These are phyloP conservation scores for Spiraea crenata DNA, from an alignment of 331 rosid genomes.

Conservation along the genomic window DNA sequence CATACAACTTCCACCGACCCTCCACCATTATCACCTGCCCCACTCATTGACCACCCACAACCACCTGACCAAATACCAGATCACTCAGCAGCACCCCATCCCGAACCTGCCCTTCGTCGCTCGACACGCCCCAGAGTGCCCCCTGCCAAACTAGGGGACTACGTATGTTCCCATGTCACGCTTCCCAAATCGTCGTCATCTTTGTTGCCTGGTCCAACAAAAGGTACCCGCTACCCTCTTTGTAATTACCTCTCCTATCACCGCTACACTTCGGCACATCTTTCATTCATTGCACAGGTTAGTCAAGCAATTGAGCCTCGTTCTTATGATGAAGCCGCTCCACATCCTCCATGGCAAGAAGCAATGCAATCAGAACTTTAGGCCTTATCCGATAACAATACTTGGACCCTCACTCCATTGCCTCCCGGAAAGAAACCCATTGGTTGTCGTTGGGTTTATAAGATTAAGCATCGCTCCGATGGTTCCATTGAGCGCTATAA, in stretches of 20 bases:
- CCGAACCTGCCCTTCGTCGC: not conserved
- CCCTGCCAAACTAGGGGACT: not conserved
- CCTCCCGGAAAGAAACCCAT: not conserved
- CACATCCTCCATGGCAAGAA: too few relatives aligned
- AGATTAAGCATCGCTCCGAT: not conserved
- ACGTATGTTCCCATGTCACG: not conserved
- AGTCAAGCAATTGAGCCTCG: not conserved
- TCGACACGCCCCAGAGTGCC: not conserved
- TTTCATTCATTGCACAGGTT: not conserved
- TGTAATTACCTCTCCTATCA: not conserved
- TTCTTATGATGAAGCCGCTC: not conserved
- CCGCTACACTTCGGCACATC: not conserved
- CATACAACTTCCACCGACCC: too few relatives aligned
- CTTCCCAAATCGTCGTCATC: not conserved
- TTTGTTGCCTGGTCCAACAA: not conserved
- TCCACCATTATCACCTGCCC: too few relatives aligned
- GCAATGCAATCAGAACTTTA: not conserved
- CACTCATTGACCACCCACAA: not conserved
- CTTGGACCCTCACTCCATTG: too few relatives aligned
- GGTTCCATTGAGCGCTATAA: not conserved
- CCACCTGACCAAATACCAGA: not conserved
- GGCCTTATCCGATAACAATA: not conserved
- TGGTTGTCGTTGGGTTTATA: not conserved
- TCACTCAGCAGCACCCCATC: not conserved
- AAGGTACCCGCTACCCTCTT: not conserved